Evolutionary conservation across 192 early-diverging fungal species (phyloP), one percentile per base, ranked within the genome.

Genomic region (Chytriomyces sp.): DNA sequence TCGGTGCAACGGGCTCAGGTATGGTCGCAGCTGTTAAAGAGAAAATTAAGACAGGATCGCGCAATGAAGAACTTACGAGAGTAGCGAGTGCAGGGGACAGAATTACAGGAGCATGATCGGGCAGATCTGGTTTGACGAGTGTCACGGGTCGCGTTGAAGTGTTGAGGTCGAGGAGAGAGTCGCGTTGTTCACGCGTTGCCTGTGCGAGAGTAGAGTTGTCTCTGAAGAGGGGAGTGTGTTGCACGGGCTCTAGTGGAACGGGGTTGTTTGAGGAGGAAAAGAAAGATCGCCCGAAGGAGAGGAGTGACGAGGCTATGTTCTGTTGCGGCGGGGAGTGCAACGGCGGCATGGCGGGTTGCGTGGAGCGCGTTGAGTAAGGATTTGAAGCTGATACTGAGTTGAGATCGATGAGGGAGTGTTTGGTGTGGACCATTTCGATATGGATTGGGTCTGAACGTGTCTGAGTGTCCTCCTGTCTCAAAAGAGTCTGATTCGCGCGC

Each of bases 1-100:
- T 37, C 91, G 85, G 33, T 92, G 80, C 52, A 94, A 79, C 4
- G 90, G 87, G 4, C 95, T 94, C 40, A 99, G 76, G 58, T 86
- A 57, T 4, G 85, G 81, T n/a, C 91, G 90, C 52, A 98, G 73
- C 93, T 94, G 73, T 28, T 32, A 2, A n/a, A n/a, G n/a, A n/a
- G n/a, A n/a, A n/a, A n/a, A n/a, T 30, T 52, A 30, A n/a, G n/a
- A n/a, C n/a, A n/a, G n/a, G n/a, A n/a, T n/a, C n/a, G n/a, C n/a
- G n/a, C n/a, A n/a, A n/a, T n/a, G n/a, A n/a, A n/a, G n/a, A n/a
- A n/a, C 31, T 3, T 26, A 65, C 64, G 40, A 32, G 19, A 8
- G 39, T 26, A 26, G 64, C 64, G 26, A 65, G 7, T 52, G 19
- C 64, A 31, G 19, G 10, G 10, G 40, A 31, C 7, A 68, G 52